Evolutionary conservation across 2,329 filamentous ascomycete genomes (phyloP).

Genomic region (Alternaria viburni): DNA sequence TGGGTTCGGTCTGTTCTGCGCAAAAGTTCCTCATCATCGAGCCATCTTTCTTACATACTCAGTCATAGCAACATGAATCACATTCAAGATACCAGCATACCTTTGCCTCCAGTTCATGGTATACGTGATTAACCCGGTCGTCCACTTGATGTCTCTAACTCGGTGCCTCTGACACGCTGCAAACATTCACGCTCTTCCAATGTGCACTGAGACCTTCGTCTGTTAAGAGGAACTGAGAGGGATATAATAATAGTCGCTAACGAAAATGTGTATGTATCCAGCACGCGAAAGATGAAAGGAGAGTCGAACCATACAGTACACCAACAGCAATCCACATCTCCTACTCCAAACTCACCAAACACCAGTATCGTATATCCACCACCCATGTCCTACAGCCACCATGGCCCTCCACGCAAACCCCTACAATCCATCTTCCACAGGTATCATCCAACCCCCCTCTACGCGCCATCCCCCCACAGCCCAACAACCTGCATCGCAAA

Average conservation of each 20-base stretch:
- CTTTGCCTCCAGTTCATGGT: not conserved
- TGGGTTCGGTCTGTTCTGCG: not conserved
- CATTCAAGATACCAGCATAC: not conserved
- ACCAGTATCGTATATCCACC: constrained; percentile 48
- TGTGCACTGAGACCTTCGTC: fast-evolving
- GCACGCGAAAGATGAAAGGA: not conserved
- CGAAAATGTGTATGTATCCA: not conserved
- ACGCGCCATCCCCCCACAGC: constrained; percentile 56
- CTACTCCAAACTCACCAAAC: constrained; percentile 53
- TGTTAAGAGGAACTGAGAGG: not conserved
- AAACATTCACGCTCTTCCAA: not conserved
- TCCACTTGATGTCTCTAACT: not conserved
- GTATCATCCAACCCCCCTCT: not conserved
- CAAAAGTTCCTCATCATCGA: not conserved
- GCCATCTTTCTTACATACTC: not conserved
- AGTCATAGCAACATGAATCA: not conserved
- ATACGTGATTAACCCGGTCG: not conserved
- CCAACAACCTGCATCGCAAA: constrained; percentile 57
- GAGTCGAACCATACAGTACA: not conserved
- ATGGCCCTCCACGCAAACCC: too few species aligned
- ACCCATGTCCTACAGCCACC: not conserved
- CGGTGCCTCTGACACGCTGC: not conserved
- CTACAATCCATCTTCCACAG: not conserved
- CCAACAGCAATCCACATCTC: constrained; percentile 44
- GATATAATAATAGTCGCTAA: constrained; percentile 7